Percentiles rank a stretch among this genome's conserved stretches.
Conservation (phyloP, 2,329 filamentous ascomycete genomes). For the Dactylellina cionopaga region DNA sequence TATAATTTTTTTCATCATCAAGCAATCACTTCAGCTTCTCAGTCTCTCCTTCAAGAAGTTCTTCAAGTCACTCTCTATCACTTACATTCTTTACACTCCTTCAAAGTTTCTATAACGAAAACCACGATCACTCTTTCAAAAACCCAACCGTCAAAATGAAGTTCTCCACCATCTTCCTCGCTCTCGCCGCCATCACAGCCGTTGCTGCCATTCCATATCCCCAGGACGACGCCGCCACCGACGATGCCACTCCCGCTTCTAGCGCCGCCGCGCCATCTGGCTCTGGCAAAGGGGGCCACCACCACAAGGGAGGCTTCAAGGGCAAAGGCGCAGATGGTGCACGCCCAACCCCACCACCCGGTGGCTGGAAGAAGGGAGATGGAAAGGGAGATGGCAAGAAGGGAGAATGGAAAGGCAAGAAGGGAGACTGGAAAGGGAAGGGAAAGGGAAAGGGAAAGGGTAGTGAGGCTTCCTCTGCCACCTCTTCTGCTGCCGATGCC, state of each 20-base stretch:
- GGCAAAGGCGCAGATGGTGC: too few species aligned
- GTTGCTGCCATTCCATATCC: slow-evolving; percentile 18
- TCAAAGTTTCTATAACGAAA: slow-evolving; percentile 1
- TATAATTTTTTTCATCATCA: slow-evolving; percentile 23
- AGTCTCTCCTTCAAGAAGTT: slow-evolving; percentile 32
- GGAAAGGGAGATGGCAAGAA: slow-evolving; percentile 3
- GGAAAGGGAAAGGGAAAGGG: slow-evolving; percentile 1
- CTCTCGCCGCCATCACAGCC: slow-evolving; percentile 27
- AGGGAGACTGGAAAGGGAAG: background rate
- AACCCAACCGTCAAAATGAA: slow-evolving; percentile 23
- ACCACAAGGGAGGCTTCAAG: too few species aligned
- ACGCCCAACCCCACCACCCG: too few species aligned
- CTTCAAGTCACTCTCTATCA: slow-evolving; percentile 33
- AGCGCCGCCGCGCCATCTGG: background rate
- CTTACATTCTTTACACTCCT: slow-evolving; percentile 25
- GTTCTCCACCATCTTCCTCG: slow-evolving; percentile 21
- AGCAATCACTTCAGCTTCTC: slow-evolving; percentile 44
- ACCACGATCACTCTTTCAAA: slow-evolving; percentile 20
- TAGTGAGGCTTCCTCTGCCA: too few species aligned
- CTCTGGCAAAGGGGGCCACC: too few species aligned
- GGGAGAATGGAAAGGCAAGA: background rate
- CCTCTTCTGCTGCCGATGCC: background rate
- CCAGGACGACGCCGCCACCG: background rate
- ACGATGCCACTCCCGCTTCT: background rate
- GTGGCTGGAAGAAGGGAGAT: too few species aligned